phyloP scores from a whole-genome alignment of 768 basidiomycete genomes.

The Hygrocybe coccinea region DNA sequence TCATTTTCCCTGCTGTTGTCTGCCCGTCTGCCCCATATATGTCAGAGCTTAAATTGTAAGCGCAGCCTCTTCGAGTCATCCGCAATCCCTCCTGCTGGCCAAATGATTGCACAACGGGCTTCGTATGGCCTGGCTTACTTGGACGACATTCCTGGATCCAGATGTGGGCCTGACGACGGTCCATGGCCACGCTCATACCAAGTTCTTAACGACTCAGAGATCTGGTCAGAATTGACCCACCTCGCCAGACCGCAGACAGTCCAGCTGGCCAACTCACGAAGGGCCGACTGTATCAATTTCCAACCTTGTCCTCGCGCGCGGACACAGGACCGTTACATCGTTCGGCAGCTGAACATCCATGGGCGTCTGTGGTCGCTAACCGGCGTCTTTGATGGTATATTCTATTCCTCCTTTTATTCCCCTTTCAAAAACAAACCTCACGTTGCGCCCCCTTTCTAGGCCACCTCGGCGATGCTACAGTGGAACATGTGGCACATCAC shows the following conservation, averaged over 20 bases:
- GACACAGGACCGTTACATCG: constrained; percentile 63
- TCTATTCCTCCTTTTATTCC: constrained; percentile 1
- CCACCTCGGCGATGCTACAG: constrained; percentile 65
- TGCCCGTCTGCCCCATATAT: neutral
- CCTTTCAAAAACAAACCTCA: neutral
- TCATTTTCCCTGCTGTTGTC: no score
- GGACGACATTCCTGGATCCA: constrained; percentile 58
- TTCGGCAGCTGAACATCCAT: constrained; percentile 51
- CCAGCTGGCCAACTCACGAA: constrained; percentile 29
- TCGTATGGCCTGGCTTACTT: constrained; percentile 43
- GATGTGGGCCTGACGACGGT: constrained; percentile 60
- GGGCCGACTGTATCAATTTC: constrained; percentile 62
- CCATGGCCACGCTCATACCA: constrained; percentile 61
- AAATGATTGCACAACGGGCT: constrained; percentile 39
- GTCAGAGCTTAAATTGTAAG: neutral
- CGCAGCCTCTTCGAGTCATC: constrained; percentile 6
- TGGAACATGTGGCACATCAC: constrained; percentile 63
- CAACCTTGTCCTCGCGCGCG: constrained; percentile 52
- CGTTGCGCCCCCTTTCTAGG: constrained; percentile 28
- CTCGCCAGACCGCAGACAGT: constrained; percentile 50
- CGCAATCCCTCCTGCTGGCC: constrained; percentile 18
- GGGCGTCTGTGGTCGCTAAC: constrained; percentile 61
- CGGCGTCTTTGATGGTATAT: constrained; percentile 65
- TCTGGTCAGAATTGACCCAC: constrained; percentile 49
- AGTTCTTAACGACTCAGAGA: constrained; percentile 44